Conservation (phyloP, 192 early-diverging fungal genomes). For the Coemansia sp. region DNA sequence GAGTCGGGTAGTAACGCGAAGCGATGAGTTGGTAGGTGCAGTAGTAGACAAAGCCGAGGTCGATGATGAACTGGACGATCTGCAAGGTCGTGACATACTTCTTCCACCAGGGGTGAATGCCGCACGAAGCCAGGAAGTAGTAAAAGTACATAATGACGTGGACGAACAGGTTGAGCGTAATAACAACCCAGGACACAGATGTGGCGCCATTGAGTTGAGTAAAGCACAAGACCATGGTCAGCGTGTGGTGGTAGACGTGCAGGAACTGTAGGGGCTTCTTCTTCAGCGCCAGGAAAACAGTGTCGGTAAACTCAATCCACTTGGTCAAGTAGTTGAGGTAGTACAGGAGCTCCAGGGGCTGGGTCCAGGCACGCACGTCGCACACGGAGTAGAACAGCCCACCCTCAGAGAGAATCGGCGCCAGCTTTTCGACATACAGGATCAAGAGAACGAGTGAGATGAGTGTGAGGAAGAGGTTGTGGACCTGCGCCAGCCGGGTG, state of each 20-base stretch:
- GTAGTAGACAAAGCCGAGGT: conserved; percentile 83
- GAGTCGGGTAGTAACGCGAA: conserved; percentile 62
- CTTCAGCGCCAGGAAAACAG: conserved; percentile 82
- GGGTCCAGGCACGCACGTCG: conserved; percentile 69
- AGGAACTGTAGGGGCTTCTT: conserved; percentile 90
- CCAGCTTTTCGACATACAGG: conserved; percentile 75
- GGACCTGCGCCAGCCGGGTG: conserved; percentile 72
- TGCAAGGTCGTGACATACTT: conserved; percentile 89
- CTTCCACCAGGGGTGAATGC: conserved; percentile 91
- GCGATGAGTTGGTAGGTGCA: conserved; percentile 85
- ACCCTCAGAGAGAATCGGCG: conserved; percentile 68
- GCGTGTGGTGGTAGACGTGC: conserved; percentile 91
- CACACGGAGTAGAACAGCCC: conserved; percentile 78
- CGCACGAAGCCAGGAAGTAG: conserved; percentile 78
- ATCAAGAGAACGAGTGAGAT: conserved; percentile 70
- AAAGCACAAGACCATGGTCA: conserved; percentile 88
- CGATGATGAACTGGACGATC: conserved; percentile 90
- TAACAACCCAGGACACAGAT: conserved; percentile 63
- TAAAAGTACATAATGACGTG: conserved; percentile 95
- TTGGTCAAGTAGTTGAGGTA: conserved; percentile 94
- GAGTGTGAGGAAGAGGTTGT: conserved; percentile 78
- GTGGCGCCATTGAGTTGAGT: conserved; percentile 75
- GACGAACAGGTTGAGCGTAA: conserved; percentile 83
- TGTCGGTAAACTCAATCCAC: conserved; percentile 89
- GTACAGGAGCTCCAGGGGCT: conserved; percentile 80